Evolutionary conservation across 1,139 yeast genomes (phyloP).

Genomic region (Geotrichum carabidarum): DNA sequence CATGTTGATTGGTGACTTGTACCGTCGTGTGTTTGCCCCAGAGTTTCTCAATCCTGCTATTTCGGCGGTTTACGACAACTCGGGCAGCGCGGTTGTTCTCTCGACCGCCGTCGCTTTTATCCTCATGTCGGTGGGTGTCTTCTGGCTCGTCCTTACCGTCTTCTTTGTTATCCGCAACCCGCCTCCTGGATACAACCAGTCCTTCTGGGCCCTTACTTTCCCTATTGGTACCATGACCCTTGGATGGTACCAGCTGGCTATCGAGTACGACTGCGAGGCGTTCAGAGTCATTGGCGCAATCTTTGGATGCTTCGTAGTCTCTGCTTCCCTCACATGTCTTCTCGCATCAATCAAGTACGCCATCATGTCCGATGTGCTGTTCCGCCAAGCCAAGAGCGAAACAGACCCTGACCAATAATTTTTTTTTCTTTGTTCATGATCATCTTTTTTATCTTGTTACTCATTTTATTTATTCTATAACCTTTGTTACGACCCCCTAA

Average conservation of each 20-base stretch:
- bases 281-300: constrained; percentile 60
- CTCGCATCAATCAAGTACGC: constrained; percentile 36
- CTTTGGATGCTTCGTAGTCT: constrained; percentile 48
- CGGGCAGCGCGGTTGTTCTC: background rate
- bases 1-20: constrained; percentile 48
- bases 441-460: background rate
- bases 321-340: constrained; percentile 41
- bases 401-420: constrained; percentile 5
- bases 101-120: constrained; percentile 41
- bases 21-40: constrained; percentile 21
- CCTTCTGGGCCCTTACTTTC: constrained; percentile 87
- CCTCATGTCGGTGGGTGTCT: constrained; percentile 57
- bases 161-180: constrained; percentile 34
- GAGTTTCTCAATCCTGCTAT: background rate
- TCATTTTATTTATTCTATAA: background rate
- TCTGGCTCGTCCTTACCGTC: constrained; percentile 53
- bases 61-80: background rate
- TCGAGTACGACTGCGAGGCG: constrained; percentile 44
- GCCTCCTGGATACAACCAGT: constrained; percentile 47
- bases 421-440: background rate
- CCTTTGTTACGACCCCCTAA: background rate
- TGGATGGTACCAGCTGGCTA: constrained; percentile 50
- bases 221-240: constrained; percentile 81
- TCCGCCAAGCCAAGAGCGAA: constrained; percentile 16
- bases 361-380: constrained; percentile 18